Percentiles rank a stretch among this genome's conserved stretches.
These are phyloP conservation scores for Blastosporella zonata DNA, from an alignment of 1,284 basidiomycete genomes.

Conservation along the genomic window DNA sequence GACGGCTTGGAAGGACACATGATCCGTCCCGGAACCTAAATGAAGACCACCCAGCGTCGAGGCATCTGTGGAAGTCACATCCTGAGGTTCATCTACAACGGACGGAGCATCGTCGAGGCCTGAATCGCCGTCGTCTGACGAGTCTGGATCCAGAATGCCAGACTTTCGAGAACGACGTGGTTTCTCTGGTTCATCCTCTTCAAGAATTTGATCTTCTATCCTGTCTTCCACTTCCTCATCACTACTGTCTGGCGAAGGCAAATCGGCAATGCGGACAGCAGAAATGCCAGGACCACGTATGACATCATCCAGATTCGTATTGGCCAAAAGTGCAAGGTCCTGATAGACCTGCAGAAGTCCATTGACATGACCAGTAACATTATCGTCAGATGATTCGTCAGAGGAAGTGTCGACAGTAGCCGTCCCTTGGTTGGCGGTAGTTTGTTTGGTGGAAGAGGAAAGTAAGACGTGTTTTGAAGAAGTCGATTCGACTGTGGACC, in stretches of 20 bases:
- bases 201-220: slow-evolving; percentile 20
- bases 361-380: slow-evolving; percentile 1
- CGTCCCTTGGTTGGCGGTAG: not conserved
- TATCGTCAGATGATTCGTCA: slow-evolving; percentile 10
- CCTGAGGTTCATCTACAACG: slow-evolving; percentile 11
- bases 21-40: slow-evolving; percentile 9
- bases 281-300: slow-evolving; percentile 43
- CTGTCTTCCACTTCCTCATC: slow-evolving; percentile 21
- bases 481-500: not conserved
- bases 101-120: slow-evolving; percentile 14
- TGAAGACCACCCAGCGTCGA: not conserved
- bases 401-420: slow-evolving; percentile 10
- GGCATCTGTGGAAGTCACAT: not conserved
- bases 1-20: slow-evolving; percentile 27
- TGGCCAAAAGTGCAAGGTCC: slow-evolving; percentile 16
- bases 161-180: slow-evolving; percentile 12
- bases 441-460: not conserved
- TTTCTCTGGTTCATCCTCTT: slow-evolving; percentile 24
- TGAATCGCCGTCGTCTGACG: slow-evolving; percentile 28
- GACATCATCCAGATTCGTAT: slow-evolving; percentile 43
- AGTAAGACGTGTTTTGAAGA: not conserved
- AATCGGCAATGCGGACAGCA: slow-evolving; percentile 25
- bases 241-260: slow-evolving; percentile 20
- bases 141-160: slow-evolving; percentile 10
- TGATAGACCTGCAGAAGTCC: not conserved